Conservation (phyloP, 257 asterid species). For the Salvia miltiorrhiza region DNA sequence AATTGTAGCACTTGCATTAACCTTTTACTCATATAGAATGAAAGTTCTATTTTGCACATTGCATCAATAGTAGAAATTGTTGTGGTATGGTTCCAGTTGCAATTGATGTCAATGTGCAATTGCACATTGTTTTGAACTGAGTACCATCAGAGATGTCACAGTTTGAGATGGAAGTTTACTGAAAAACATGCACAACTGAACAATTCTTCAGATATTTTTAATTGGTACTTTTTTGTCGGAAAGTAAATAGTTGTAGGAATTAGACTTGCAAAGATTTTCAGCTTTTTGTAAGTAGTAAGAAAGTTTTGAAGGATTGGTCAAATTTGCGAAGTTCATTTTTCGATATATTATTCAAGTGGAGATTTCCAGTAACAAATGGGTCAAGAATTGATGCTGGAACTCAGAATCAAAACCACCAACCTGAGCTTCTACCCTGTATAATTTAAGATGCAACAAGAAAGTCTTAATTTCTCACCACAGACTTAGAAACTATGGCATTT, state of each 20-base stretch:
- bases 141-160: neutral
- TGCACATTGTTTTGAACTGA: slow-evolving; percentile 1
- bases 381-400: slow-evolving; percentile 65
- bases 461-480: slow-evolving; percentile 39
- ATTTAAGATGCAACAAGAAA: slow-evolving; percentile 62
- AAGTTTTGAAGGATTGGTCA: neutral
- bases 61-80: neutral
- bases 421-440: slow-evolving; percentile 84
- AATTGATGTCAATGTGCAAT: neutral
- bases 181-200: neutral
- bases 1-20: neutral
- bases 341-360: slow-evolving; percentile 13
- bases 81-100: slow-evolving; percentile 9
- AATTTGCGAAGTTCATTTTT: slow-evolving; percentile 19
- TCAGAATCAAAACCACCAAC: slow-evolving; percentile 85
- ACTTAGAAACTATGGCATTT: slow-evolving; percentile 5
- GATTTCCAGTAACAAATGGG: slow-evolving; percentile 35
- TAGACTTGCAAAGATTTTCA: slow-evolving; percentile 10
- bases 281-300: slow-evolving; percentile 7
- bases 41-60: neutral
- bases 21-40: neutral
- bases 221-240: neutral
- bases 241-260: neutral
- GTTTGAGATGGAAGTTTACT: slow-evolving; percentile 18
- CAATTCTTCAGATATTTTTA: neutral